Evolutionary conservation across 352 stramenopile genomes (phyloP), one percentile per base, ranked within the genome.

Genomic region (Pythium rishiriense): DNA sequence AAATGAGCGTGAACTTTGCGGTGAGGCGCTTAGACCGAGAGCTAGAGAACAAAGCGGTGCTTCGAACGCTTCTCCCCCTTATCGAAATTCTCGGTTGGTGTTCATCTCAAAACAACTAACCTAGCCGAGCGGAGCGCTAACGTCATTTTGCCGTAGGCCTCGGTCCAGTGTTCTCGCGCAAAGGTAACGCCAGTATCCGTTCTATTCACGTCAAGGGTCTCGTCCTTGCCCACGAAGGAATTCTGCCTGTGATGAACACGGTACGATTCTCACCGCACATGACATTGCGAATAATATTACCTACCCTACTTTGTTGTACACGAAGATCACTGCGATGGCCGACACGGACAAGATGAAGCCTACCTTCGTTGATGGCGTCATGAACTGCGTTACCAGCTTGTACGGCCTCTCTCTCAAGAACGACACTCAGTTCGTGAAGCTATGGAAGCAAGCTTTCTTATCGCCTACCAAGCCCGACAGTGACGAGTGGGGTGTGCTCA

Each of bases 351-450:
- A 70, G 21, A 67, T 73, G 25, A 87, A 81, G 33, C 24, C 26
- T 5, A 67, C 82, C 19, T 74, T 81, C 39, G 53, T 83, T n/a
- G 81, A 90, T 60, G 79, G 77, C 5, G 65, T 90, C 37, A 73
- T 90, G 67, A 82, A 79, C 61, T 83, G 66, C 6, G 64, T 81
- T 4, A 51, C 74, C 10, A 73, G 43, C 17, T 61, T 90, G 15
- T 79, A 88, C 33, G 69, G 69, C 3, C 52, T 82, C 3, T 73
- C 76, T 0, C 64, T 87, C 24, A 87, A 85, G 64, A 81, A 75
- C 22, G 39, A 66, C 9, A 83, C 75, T 26, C 72, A 83, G 39
- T 85, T 80, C 25, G 67, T 71, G 10, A 69, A 67, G 8, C 35
- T 88, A 9, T 90, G 79, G 79, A 71, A 72, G 35, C 69, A 75